Base-by-base conservation (phyloP, 2,329 filamentous ascomycete species). In the Clarireedia paspali region DNA sequence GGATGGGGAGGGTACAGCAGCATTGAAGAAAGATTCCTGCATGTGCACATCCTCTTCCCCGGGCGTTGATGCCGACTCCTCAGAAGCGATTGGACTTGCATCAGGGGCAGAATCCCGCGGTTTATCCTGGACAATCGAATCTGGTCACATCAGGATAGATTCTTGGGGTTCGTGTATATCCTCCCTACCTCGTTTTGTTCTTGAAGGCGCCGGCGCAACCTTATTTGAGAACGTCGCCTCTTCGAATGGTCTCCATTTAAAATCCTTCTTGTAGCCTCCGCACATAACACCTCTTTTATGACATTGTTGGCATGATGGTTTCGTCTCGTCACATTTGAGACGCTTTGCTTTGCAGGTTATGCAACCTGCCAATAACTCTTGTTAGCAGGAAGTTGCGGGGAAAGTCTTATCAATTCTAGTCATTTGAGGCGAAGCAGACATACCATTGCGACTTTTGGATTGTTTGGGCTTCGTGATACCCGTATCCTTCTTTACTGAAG, bases 401-500 rank as follows among this genome's bases (percentile, higher is more conserved):
- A 23, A 42, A 38, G 30, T 49, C 63, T 62, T 64, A 66, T 64
- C 62, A 58, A 42, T n/a, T 9, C 39, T 47, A 60, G 56, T 10
- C 26, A 44, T 9, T 34, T 44, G n/a, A 46, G 30, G 52, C 50
- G 57, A 47, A 48, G 40, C 36, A 54, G 55, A 72, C 78, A 64
- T 81, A 88, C 85, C 85, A 74, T 88, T 88, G 63, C 85, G 82
- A 72, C 84, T 88, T 71, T 89, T 89, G 58, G 84, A 85, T 71
- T 88, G 85, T 67, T 88, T 89, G 30, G 82, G 81, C 66, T 86
- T 88, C 45, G 71, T 71, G 54, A 75, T 68, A 30, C 68, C 71
- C 26, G 12, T 47, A n/a, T 68, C 70, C 66, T 69, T 57, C 58
- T 63, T 68, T 61, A 62, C 65, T 2, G 59, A 36, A 49, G 34